Base-by-base conservation (phyloP, 305 asterid genomes). In the Nicotiana rustica region DNA sequence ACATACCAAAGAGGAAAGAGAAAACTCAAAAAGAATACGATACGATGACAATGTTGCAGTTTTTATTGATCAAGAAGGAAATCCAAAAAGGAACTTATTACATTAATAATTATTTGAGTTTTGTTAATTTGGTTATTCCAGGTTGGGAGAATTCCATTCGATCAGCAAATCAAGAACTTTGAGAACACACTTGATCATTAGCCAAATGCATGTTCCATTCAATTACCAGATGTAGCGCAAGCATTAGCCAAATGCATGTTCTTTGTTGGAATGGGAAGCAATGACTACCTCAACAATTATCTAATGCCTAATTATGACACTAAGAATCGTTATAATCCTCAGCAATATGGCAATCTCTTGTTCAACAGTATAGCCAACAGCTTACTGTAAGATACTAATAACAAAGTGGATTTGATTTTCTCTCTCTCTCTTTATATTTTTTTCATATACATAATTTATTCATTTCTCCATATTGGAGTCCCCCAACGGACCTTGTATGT, bases 221-320 rank as follows among this genome's bases (percentile, higher is more conserved):
- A 25, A 25, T 25, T 25, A 25, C 82, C 90, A 1, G 91, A 91
- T 76, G 90, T 85, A 52, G 90, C 97, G 0, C 91, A 92, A 17
- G 91, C 89, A 17, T 61, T 94, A 1, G 66, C 92, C 0, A 84
- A 83, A 56, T 89, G 93, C 92, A 87, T 95, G 18, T 95, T 93
- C 94, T 95, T 95, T 82, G 90, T 94, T 1, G 98, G 99, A 69
- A 91, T 95, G 95, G 99, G 99, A 10, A 95, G 97, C 91, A 95
- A 95, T 76, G 99, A 95, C 88, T 95, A 95, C 82, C 95, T 95
- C 82, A 95, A 95, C 89, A 95, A 95, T 78, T 95, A 95, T 84
- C 93, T 95, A 21, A 87, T 95, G 97, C 99, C 99, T 0, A 93
- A 95, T 73, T 93, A 91, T 83, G 78, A 90, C 86, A 93, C 98